These are phyloP conservation scores for Botrytis squamosa DNA, from an alignment of 2,329 filamentous ascomycete genomes.

Conservation along the genomic window DNA sequence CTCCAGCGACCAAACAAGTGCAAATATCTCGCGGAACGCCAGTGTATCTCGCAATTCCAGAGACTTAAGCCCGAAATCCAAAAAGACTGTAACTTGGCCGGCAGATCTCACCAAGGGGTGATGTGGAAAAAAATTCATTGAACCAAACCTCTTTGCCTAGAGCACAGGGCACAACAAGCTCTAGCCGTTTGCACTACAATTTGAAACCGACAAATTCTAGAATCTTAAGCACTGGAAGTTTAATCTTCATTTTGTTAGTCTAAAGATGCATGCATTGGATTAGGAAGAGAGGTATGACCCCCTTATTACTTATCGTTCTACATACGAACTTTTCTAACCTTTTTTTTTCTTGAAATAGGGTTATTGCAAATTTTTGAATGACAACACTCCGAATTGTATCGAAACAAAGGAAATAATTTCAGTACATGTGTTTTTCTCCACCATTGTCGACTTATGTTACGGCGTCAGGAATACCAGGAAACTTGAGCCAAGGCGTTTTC, in stretches of 20 bases:
- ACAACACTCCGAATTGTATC: accelerated
- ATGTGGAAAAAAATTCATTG: too few species aligned
- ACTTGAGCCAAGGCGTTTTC: not conserved
- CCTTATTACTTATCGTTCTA: not conserved
- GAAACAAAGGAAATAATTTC: not conserved
- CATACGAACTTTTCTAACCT: not conserved
- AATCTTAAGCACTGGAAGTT: not conserved
- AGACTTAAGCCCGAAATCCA: too few species aligned
- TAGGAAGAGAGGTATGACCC: not conserved
- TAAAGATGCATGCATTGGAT: not conserved
- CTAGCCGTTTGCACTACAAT: not conserved
- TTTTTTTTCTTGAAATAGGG: not conserved
- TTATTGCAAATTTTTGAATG: accelerated
- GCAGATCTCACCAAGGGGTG: not conserved
- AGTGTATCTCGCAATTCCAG: not conserved
- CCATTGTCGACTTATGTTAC: not conserved
- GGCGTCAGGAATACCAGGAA: not conserved
- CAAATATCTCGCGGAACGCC: too few species aligned
- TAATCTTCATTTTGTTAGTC: not conserved
- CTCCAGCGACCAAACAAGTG: not conserved
- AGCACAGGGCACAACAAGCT: accelerated
- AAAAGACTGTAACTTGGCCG: not conserved
- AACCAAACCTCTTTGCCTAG: too few species aligned
- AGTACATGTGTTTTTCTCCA: not conserved
- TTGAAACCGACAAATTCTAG: not conserved